Conservation (phyloP, 2,329 filamentous ascomycete species). For the Sclerotinia glacialis region DNA sequence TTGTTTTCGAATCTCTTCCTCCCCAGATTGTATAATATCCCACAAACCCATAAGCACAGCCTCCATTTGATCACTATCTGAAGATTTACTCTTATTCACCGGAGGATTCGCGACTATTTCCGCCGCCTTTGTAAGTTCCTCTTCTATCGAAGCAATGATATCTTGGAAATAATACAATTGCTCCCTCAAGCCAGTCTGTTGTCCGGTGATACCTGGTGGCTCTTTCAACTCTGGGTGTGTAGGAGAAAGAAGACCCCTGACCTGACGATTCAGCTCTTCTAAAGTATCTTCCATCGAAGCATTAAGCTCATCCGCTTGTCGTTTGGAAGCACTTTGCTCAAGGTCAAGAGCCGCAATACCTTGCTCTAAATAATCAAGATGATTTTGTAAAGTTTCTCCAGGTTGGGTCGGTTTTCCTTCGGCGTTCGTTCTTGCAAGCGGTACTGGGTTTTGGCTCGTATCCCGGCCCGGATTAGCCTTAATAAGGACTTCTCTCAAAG, state of each 20-base stretch:
- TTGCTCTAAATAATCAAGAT: conserved; percentile 70
- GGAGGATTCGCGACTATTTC: conserved; percentile 24
- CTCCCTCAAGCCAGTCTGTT: conserved; percentile 57
- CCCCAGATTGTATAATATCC: conserved; percentile 50
- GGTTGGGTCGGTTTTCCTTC: conserved; percentile 43
- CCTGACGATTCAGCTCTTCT: conserved; percentile 60
- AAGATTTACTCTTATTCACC: conserved; percentile 36
- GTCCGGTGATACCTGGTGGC: conserved; percentile 56
- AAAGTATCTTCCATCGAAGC: conserved; percentile 50
- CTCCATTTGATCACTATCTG: conserved; percentile 55
- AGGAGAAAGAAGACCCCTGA: conserved; percentile 56
- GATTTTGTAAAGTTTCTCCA: conserved; percentile 50
- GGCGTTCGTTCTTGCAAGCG: conserved; percentile 44
- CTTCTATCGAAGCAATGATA: conserved; percentile 51
- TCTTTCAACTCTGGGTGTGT: conserved; percentile 51
- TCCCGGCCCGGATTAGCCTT: conserved; percentile 53
- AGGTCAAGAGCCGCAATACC: conserved; percentile 59
- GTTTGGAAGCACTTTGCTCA: conserved; percentile 45
- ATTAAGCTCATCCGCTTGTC: conserved; percentile 30
- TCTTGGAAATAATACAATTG: conserved; percentile 68
- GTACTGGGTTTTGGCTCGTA: conserved; percentile 29
- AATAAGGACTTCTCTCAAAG: conserved; percentile 65
- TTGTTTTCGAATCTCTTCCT: conserved; percentile 54
- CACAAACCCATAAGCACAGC: conserved; percentile 50
- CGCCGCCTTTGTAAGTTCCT: conserved; percentile 32